A percentile compares a stretch with the other conserved stretches of the same genome.
Evolutionary conservation across 805 yeast genomes (phyloP).

Genomic region (Ogataea salicorniae): DNA sequence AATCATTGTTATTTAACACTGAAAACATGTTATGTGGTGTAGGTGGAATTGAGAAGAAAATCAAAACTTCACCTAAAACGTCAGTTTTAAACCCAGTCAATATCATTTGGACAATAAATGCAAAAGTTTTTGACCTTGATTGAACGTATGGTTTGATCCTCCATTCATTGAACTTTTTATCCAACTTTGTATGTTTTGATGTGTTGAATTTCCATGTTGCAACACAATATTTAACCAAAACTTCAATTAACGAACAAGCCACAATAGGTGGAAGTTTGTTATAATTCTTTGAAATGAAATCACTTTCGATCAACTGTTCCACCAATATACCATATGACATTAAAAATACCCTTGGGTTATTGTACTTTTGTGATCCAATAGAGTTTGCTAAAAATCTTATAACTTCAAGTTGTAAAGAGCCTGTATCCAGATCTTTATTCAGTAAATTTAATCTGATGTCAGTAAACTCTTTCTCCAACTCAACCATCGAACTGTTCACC

Average conservation of each 20-base stretch:
- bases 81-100: conserved; percentile 16
- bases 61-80: conserved; percentile 21
- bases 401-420: conserved; percentile 26
- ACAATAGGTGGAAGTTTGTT: conserved; percentile 20
- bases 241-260: conserved; percentile 33
- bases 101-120: conserved; percentile 11
- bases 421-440: conserved; percentile 15
- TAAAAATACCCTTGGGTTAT: conserved; percentile 35
- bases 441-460: conserved; percentile 17
- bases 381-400: conserved; percentile 32
- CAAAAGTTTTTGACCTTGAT: conserved; percentile 18
- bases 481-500: conserved; percentile 3
- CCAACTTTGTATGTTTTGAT: conserved; percentile 16
- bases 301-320: conserved; percentile 37
- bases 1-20: conserved; percentile 12
- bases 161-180: conserved; percentile 30
- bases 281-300: conserved; percentile 30
- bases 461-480: conserved; percentile 18
- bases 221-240: conserved; percentile 40
- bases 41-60: conserved; percentile 21
- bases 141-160: conserved; percentile 22
- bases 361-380: conserved; percentile 24
- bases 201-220: conserved; percentile 37
- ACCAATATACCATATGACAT: conserved; percentile 34
- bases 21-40: conserved; percentile 21